phyloP scores from a whole-genome alignment of 2,329 filamentous ascomycete species.

The Anisogramma anomala region DNA sequence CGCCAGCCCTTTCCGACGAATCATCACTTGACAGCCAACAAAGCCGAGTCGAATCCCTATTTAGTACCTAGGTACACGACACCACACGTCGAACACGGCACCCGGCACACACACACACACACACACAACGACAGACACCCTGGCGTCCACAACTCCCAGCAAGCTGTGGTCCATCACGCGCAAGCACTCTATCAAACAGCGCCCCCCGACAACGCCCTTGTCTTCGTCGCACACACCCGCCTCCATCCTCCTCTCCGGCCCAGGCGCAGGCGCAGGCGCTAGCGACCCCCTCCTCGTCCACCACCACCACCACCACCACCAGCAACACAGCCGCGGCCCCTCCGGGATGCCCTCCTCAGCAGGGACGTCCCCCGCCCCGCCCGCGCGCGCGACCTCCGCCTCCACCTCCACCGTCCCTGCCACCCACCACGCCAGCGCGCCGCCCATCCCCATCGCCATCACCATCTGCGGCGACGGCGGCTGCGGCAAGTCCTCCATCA shows the following conservation, averaged over 20 bases:
- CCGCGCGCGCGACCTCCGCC: constrained; percentile 8
- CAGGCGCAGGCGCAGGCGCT: neutral
- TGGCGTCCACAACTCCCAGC: constrained; percentile 8
- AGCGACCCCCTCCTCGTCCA: neutral
- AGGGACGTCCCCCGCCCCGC: constrained; percentile 1
- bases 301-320: neutral
- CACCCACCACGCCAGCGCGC: constrained; percentile 24
- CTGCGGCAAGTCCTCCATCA: constrained; percentile 77
- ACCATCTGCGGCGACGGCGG: constrained; percentile 81
- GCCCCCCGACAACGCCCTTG: constrained; percentile 10
- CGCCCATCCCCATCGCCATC: constrained; percentile 52
- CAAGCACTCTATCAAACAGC: constrained; percentile 14
- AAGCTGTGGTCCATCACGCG: constrained; percentile 14
- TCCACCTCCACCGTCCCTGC: constrained; percentile 8
- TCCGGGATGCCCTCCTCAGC: constrained; percentile 14
- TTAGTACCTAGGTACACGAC: too few relatives aligned
- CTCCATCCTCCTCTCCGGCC: constrained; percentile 2
- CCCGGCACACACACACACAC: too few relatives aligned
- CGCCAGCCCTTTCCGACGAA: too few relatives aligned
- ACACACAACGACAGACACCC: constrained; percentile 3
- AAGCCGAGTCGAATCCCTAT: too few relatives aligned
- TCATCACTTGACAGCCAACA: too few relatives aligned
- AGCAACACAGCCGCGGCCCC: too few relatives aligned
- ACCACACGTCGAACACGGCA: too few relatives aligned
- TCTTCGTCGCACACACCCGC: constrained; percentile 1